These are phyloP conservation scores for Cercospora sojina DNA, from an alignment of 2,329 filamentous ascomycete genomes.

Conservation along the genomic window DNA sequence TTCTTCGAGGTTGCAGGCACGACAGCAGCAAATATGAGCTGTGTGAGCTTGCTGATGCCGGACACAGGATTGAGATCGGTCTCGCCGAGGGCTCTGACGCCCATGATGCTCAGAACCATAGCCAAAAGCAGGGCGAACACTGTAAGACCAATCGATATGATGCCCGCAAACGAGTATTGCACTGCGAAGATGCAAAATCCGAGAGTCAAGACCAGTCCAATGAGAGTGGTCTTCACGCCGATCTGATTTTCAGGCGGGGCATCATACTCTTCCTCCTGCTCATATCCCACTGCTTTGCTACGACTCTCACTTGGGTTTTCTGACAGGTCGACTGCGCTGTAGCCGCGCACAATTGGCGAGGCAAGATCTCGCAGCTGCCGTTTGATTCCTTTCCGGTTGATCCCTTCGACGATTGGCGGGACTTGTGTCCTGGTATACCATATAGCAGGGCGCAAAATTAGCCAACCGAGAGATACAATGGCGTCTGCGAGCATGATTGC, in stretches of 20 bases:
- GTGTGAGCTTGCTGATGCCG: slow-evolving; percentile 93
- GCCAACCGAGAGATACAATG: slow-evolving; percentile 79
- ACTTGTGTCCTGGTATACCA: slow-evolving; percentile 46
- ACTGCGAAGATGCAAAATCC: slow-evolving; percentile 77
- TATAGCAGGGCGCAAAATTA: slow-evolving; percentile 65
- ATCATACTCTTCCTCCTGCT: slow-evolving; percentile 60
- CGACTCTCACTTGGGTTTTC: slow-evolving; percentile 20
- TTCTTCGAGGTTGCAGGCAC: slow-evolving; percentile 78
- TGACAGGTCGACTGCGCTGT: slow-evolving; percentile 40
- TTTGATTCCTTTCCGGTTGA: slow-evolving; percentile 34
- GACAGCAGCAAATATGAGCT: slow-evolving; percentile 89
- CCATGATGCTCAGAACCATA: slow-evolving; percentile 65
- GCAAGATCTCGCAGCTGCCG: slow-evolving; percentile 38
- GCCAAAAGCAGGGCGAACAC: slow-evolving; percentile 78
- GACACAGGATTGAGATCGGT: slow-evolving; percentile 96
- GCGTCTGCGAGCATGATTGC: slow-evolving; percentile 97
- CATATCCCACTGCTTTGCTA: slow-evolving; percentile 7
- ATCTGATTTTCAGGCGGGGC: slow-evolving; percentile 83
- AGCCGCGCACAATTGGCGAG: slow-evolving; percentile 39
- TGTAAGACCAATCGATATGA: slow-evolving; percentile 80
- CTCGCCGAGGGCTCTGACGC: slow-evolving; percentile 66
- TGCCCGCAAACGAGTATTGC: slow-evolving; percentile 75
- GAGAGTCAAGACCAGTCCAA: slow-evolving; percentile 76
- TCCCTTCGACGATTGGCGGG: slow-evolving; percentile 33
- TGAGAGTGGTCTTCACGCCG: slow-evolving; percentile 64